Evolutionary conservation across 768 basidiomycete genomes (phyloP).

Genomic region (Leccinum boreale): DNA sequence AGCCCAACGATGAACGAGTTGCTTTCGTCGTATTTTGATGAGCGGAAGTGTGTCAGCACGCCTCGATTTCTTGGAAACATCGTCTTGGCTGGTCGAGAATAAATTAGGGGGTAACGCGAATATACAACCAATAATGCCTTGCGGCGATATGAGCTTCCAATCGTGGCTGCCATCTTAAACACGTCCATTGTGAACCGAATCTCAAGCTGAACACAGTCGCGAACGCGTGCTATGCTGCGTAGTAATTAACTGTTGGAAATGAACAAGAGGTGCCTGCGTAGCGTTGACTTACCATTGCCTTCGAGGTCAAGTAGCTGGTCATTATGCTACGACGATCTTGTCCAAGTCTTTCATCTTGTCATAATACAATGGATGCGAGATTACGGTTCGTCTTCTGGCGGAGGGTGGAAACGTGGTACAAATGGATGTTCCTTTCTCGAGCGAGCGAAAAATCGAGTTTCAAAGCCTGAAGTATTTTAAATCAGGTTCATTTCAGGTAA

Average conservation of each 20-base stretch:
- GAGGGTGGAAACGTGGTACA: background rate
- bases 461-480: background rate
- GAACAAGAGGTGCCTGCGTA: background rate
- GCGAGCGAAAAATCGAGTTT: background rate
- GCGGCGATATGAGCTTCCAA: background rate
- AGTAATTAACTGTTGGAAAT: background rate
- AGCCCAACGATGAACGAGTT: background rate
- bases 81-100: background rate
- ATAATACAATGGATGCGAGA: background rate
- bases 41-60: slow-evolving; percentile 20
- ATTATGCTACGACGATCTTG: background rate
- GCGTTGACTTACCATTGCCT: background rate
- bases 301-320: background rate
- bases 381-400: background rate
- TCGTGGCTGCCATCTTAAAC: background rate
- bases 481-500: too few species aligned
- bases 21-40: slow-evolving; percentile 12
- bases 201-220: background rate
- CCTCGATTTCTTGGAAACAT: slow-evolving; percentile 3
- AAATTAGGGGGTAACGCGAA: too few species aligned
- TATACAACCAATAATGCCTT: background rate
- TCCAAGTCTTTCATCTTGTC: background rate
- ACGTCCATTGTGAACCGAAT: background rate
- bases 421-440: background rate
- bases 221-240: background rate